phyloP scores from a whole-genome alignment of 179 eudicot genomes.

The Silene noctiflora region DNA sequence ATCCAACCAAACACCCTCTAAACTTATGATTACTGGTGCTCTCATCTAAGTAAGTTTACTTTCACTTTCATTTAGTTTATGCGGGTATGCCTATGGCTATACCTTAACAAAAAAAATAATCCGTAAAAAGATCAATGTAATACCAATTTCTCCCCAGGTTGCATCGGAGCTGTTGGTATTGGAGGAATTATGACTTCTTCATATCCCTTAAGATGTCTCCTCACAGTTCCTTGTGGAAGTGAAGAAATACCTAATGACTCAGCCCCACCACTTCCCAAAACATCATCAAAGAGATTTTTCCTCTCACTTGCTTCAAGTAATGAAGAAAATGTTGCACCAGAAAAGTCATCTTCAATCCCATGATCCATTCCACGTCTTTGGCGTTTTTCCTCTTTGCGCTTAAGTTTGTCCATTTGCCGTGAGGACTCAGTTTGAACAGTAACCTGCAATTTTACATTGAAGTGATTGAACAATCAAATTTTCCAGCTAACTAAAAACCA shows the following conservation, averaged over 20 bases:
- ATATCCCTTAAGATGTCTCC: constrained; percentile 89
- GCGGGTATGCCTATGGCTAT: not conserved
- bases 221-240: constrained; percentile 92
- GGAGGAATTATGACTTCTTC: constrained; percentile 96
- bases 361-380: constrained; percentile 71
- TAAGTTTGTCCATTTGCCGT: constrained; percentile 85
- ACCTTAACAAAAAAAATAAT: not conserved
- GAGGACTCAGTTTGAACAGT: constrained; percentile 91
- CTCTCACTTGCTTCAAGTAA: constrained; percentile 94
- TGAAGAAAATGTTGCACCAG: constrained; percentile 58
- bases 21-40: not conserved
- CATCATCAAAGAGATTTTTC: constrained; percentile 73
- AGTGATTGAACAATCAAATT: constrained; percentile 2
- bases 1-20: not conserved
- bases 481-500: not conserved
- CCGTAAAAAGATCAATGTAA: not conserved
- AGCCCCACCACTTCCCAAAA: constrained; percentile 73
- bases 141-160: constrained; percentile 94
- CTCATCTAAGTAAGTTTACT: not conserved
- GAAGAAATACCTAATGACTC: constrained; percentile 53
- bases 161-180: constrained; percentile 86
- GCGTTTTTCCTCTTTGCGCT: constrained; percentile 96
- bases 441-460: constrained; percentile 46
- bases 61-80: not conserved
- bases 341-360: constrained; percentile 65